Base-by-base conservation (phyloP, 2,329 filamentous ascomycete genomes). In the Alternaria triticina region DNA sequence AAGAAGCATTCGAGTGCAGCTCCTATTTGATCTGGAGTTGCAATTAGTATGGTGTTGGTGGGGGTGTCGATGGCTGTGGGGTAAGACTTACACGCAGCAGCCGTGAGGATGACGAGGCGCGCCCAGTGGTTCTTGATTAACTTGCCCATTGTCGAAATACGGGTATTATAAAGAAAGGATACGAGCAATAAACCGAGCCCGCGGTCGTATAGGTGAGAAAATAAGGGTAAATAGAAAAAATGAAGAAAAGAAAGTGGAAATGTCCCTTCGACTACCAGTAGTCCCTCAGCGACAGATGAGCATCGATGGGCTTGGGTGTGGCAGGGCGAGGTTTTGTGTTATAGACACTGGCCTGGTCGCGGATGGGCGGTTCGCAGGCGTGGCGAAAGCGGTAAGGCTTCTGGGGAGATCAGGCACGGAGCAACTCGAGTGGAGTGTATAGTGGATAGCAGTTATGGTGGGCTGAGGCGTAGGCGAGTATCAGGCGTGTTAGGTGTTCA, bases 91-190 rank as follows among this genome's bases (percentile, higher is more conserved):
- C 91, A 94, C 61, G 85, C 81, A 71, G 93, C 91, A 40, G 96
- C 93, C 27, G 92, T 93, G 79, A 99, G 85, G 81, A 97, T 87
- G 77, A 99, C 96, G 76, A 99, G 90, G 65, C 96, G 91, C 72
- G 94, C 96, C 93, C 93, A 97, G 85, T 99, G 96, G 85, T 98
- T 98, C 87, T 99, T 99, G 85, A 99, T 98, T 79, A 99, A 90
- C 83, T 91, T 96, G 82, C 96, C 96, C 96, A 99, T 99, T 70
- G 49, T 66, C 58, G 62, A 52, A 58, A 65, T 40, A 40, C 36
- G 36, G 36, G 36, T 40, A 67, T 67, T 72, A 69, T 50, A 74
- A 72, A 70, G 70, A 73, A 73, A 69, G 69, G 69, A 74, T 70
- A 70, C 62, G 68, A 69, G 71, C 66, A 68, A 65, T 72, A 69